These are phyloP conservation scores for Teratosphaeria viscida DNA, from an alignment of 2,329 filamentous ascomycete genomes.

Conservation along the genomic window DNA sequence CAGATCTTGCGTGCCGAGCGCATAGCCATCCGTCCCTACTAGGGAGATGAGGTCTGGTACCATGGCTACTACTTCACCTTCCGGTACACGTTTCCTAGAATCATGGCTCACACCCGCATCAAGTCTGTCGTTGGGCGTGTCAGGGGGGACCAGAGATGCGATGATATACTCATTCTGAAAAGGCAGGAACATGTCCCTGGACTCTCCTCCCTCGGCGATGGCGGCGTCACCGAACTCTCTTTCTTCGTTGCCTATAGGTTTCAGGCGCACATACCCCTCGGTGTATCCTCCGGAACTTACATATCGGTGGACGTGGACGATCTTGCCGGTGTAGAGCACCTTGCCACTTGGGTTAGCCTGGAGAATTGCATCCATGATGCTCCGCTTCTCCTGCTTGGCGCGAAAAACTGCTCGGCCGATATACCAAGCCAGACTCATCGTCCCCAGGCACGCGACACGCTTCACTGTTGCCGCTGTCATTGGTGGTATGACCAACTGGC, in stretches of 20 bases:
- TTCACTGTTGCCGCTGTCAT: constrained; percentile 28
- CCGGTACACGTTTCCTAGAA: constrained; percentile 3
- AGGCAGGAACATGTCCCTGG: constrained; percentile 17
- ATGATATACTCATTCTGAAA: constrained; percentile 50
- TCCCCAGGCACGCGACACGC: constrained; percentile 30
- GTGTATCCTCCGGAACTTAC: constrained; percentile 1
- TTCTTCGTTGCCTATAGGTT: constrained; percentile 2
- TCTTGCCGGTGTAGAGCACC: constrained; percentile 53
- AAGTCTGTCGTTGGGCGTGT: background rate
- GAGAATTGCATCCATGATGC: constrained; percentile 45
- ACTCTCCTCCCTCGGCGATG: constrained; percentile 13
- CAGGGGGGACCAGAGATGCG: background rate
- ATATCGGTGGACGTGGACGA: constrained; percentile 46
- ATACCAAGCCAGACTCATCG: constrained; percentile 34
- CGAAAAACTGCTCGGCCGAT: constrained; percentile 51
- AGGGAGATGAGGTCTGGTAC: constrained; percentile 42
- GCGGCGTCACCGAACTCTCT: constrained; percentile 1
- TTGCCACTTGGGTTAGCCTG: constrained; percentile 50
- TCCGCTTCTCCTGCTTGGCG: constrained; percentile 39
- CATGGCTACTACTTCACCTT: constrained; percentile 34
- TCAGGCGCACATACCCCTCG: constrained; percentile 3
- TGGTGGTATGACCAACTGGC: constrained; percentile 32
- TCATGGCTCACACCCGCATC: background rate
- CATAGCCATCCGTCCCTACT: constrained; percentile 39
- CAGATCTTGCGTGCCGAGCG: constrained; percentile 45